phyloP scores from a whole-genome alignment of 2,329 filamentous ascomycete species.

The Hypoxylon sp. region DNA sequence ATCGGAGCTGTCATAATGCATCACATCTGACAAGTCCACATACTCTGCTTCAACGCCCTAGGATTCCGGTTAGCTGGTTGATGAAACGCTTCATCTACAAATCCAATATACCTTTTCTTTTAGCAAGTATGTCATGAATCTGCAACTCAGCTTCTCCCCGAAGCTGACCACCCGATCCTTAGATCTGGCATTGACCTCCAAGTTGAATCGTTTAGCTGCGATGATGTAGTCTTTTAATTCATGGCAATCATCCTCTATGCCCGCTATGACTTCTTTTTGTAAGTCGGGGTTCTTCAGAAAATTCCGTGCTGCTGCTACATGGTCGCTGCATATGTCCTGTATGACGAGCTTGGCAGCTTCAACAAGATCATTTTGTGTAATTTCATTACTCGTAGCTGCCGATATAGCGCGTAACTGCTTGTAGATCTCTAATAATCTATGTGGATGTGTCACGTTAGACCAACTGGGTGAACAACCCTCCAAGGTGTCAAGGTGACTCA shows the following conservation, averaged over 20 bases:
- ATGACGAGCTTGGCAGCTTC: constrained; percentile 80
- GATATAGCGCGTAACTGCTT: constrained; percentile 68
- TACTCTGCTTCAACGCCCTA: constrained; percentile 87
- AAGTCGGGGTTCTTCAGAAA: constrained; percentile 71
- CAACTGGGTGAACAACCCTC: constrained; percentile 11
- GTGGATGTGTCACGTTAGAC: constrained; percentile 38
- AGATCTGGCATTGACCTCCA: constrained; percentile 81
- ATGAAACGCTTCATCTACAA: background rate
- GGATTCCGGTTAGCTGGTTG: constrained; percentile 48
- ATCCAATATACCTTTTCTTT: constrained; percentile 72
- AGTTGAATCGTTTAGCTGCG: constrained; percentile 74
- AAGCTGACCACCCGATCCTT: constrained; percentile 93
- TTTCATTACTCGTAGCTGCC: constrained; percentile 65
- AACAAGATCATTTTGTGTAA: constrained; percentile 66
- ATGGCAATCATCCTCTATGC: constrained; percentile 83
- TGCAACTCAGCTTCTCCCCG: constrained; percentile 95
- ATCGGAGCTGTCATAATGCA: constrained; percentile 74
- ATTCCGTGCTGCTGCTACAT: constrained; percentile 77
- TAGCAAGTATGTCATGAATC: constrained; percentile 87
- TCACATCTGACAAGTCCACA: constrained; percentile 86
- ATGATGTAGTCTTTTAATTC: constrained; percentile 80
- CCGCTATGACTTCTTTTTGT: constrained; percentile 69
- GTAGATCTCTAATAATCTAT: constrained; percentile 71
- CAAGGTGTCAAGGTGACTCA: constrained; percentile 69
- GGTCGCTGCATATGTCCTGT: constrained; percentile 84